These are phyloP conservation scores for Musa itinerans DNA, from an alignment of 176 grass and related monocot genomes.

Conservation along the genomic window DNA sequence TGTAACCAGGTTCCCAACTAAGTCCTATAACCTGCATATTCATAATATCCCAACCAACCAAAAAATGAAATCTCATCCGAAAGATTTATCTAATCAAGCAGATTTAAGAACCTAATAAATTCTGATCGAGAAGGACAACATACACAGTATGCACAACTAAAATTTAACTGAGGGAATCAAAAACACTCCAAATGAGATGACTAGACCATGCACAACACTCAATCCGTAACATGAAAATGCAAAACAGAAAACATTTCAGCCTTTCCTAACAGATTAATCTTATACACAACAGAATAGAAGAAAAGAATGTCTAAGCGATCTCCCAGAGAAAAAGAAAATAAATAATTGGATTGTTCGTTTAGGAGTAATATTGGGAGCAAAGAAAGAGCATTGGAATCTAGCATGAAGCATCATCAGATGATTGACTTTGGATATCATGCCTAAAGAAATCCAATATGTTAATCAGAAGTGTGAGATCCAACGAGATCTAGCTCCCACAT, in stretches of 20 bases:
- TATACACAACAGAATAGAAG: background rate
- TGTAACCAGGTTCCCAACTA: background rate
- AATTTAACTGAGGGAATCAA: background rate
- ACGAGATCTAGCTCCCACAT: background rate
- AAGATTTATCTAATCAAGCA: too few species aligned
- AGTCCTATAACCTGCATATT: background rate
- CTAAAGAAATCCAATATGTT: background rate
- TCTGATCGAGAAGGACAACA: too few species aligned
- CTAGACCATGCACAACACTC: background rate
- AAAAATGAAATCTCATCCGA: too few species aligned
- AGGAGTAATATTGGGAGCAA: too few species aligned
- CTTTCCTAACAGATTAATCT: background rate
- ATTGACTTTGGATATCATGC: background rate
- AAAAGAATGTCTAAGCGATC: background rate
- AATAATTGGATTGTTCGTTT: background rate
- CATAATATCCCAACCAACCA: too few species aligned
- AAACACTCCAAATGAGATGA: background rate
- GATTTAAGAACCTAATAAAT: too few species aligned
- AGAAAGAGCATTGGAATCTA: background rate
- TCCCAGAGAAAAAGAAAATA: background rate
- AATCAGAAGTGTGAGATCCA: background rate
- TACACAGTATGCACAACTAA: too few species aligned
- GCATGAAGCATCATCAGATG: background rate
- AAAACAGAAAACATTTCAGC: background rate
- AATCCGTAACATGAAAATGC: background rate